These are phyloP conservation scores for Jaapia argillacea DNA, from an alignment of 768 basidiomycete species.

Conservation along the genomic window DNA sequence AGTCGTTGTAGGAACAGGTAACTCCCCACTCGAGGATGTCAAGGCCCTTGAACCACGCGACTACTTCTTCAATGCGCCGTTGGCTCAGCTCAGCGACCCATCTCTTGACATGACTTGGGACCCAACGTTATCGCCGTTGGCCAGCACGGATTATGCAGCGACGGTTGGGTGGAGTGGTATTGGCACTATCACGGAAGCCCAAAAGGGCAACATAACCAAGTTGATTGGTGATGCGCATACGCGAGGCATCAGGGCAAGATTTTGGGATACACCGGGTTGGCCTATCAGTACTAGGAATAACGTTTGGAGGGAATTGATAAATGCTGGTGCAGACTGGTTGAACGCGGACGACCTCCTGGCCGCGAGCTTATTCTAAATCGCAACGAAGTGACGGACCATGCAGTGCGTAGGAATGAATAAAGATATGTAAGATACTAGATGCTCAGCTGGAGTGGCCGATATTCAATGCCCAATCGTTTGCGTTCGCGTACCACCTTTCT, in stretches of 20 bases:
- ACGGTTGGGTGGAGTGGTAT: slow-evolving; percentile 41
- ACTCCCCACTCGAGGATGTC: slow-evolving; percentile 37
- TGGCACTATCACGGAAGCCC: slow-evolving; percentile 27
- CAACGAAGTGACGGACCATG: too few relatives aligned
- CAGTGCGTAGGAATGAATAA: too few relatives aligned
- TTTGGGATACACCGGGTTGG: slow-evolving; percentile 44
- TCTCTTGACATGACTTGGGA: slow-evolving; percentile 29
- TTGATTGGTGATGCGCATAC: slow-evolving; percentile 34
- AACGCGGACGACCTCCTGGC: slow-evolving; percentile 42
- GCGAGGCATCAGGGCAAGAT: slow-evolving; percentile 34
- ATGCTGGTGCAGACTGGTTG: slow-evolving; percentile 38
- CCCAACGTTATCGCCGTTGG: slow-evolving; percentile 34
- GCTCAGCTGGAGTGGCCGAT: not conserved
- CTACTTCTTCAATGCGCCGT: slow-evolving; percentile 42
- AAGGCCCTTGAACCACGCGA: slow-evolving; percentile 34
- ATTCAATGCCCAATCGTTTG: not conserved
- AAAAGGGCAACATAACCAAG: slow-evolving; percentile 26
- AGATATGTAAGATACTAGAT: too few relatives aligned
- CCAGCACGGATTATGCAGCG: slow-evolving; percentile 35
- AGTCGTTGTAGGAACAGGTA: slow-evolving; percentile 40
- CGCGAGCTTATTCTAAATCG: slow-evolving; percentile 21
- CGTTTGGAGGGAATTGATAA: slow-evolving; percentile 32
- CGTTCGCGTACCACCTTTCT: not conserved
- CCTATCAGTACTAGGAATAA: slow-evolving; percentile 32
- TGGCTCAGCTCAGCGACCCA: slow-evolving; percentile 27